phyloP scores from a whole-genome alignment of 176 grass and related monocot species.

The Triticum turgidum region DNA sequence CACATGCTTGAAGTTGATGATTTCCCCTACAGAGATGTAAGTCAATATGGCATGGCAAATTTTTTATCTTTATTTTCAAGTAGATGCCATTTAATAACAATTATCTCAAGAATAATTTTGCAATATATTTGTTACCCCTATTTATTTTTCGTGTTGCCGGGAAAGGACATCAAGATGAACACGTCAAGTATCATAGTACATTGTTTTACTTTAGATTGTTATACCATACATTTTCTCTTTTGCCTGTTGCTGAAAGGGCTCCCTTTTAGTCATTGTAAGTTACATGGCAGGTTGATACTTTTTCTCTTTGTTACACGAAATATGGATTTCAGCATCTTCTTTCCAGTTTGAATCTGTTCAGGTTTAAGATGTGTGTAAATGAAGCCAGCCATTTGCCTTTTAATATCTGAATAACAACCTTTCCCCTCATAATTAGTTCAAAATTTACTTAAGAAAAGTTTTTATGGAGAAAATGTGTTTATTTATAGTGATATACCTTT shows the following conservation, averaged over 20 bases:
- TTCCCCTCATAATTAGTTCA: not conserved
- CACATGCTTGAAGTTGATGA: constrained; percentile 99
- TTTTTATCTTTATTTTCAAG: not conserved
- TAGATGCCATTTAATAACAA: not conserved
- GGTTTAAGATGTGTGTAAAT: no score
- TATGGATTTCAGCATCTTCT: not conserved
- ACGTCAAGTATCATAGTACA: not conserved
- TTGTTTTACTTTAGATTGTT: not conserved
- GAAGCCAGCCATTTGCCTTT: no score
- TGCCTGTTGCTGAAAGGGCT: not conserved
- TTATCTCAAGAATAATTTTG: not conserved
- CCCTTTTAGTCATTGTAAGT: not conserved
- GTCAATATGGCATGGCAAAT: not conserved
- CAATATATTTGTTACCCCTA: not conserved
- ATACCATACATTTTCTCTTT: not conserved
- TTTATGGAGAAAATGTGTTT: not conserved
- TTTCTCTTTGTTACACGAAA: not conserved
- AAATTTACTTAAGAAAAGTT: not conserved
- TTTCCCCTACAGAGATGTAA: constrained; percentile 98
- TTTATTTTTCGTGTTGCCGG: not conserved
- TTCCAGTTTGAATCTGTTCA: no score
- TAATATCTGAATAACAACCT: no score
- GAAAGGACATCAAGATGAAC: not conserved
- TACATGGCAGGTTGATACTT: not conserved
- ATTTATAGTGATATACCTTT: not conserved